These are phyloP conservation scores for Tetraselmis striata DNA, from an alignment of 139 green algal genomes.

Conservation along the genomic window DNA sequence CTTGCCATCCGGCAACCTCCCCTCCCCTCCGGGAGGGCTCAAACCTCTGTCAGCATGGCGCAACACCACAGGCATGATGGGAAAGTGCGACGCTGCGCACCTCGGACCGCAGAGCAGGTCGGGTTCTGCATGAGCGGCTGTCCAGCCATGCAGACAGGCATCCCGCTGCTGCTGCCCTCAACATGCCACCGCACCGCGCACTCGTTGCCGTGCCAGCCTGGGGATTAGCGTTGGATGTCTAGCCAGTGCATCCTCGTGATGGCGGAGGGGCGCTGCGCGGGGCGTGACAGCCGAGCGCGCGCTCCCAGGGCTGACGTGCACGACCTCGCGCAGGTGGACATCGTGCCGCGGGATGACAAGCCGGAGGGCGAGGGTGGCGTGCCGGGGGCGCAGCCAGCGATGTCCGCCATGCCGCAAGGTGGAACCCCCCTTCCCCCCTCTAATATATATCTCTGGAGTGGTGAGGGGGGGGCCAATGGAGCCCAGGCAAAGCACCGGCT, in stretches of 20 bases:
- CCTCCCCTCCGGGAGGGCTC: background rate
- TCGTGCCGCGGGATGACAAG: constrained; percentile 77
- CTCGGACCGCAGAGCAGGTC: too few species aligned
- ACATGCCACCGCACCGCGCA: too few species aligned
- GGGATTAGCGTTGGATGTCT: too few species aligned
- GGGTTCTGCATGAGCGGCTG: too few species aligned
- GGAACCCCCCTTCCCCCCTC: background rate
- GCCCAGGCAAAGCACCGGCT: too few species aligned
- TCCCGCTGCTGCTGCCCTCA: background rate
- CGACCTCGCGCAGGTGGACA: constrained; percentile 54
- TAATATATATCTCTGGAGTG: background rate
- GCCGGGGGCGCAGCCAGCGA: background rate
- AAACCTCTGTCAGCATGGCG: background rate
- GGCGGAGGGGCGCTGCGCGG: too few species aligned
- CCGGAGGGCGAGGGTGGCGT: constrained; percentile 8
- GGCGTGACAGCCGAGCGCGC: background rate
- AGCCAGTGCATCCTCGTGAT: too few species aligned
- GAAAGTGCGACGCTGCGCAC: too few species aligned
- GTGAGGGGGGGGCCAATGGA: background rate
- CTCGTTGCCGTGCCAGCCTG: too few species aligned
- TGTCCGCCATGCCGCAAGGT: background rate
- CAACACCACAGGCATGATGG: background rate
- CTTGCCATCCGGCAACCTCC: too few species aligned
- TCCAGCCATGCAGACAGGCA: background rate
- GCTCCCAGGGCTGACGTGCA: background rate